Conservation (phyloP, 2,329 filamentous ascomycete genomes). For the Epichloe gansuensis region DNA sequence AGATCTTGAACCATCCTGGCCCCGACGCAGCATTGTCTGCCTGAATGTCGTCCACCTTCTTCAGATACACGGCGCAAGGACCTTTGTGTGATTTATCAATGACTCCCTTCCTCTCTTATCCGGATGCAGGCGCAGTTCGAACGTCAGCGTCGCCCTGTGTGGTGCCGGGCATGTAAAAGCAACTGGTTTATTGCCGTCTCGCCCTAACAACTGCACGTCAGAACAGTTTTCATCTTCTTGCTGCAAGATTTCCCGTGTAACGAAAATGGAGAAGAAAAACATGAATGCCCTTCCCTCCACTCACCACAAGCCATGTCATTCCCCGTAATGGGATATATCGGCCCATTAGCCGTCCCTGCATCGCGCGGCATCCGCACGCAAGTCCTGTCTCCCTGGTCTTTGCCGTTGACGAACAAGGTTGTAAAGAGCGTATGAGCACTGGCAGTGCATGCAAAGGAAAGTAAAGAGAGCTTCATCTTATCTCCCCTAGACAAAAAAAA, state of each 20-base stretch:
- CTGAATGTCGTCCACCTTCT: conserved; percentile 48
- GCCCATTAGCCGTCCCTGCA: conserved; percentile 38
- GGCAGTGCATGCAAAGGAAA: conserved; percentile 26
- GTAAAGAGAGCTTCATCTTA: conserved; percentile 24
- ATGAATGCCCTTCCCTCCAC: conserved; percentile 9
- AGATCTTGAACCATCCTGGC: conserved; percentile 69
- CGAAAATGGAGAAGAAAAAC: neutral
- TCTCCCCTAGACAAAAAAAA: no score
- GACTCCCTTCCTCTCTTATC: conserved; percentile 38
- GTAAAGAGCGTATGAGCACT: conserved; percentile 52
- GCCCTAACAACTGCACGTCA: conserved; percentile 20
- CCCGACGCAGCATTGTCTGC: conserved; percentile 39
- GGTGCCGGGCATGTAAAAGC: conserved; percentile 35
- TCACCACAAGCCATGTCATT: conserved; percentile 60
- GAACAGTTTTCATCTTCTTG: neutral
- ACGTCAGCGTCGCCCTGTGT: conserved; percentile 46
- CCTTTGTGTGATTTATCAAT: conserved; percentile 54
- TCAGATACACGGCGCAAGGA: conserved; percentile 63
- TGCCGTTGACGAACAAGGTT: conserved; percentile 48
- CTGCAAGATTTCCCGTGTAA: neutral
- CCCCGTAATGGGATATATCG: conserved; percentile 44
- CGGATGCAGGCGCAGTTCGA: conserved; percentile 53
- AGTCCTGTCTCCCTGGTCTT: conserved; percentile 56
- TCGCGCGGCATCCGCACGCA: conserved; percentile 56
- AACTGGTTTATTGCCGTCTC: conserved; percentile 31